Evolutionary conservation across 163 green algal species (phyloP), one percentile per base, ranked within the genome.

Genomic region (Trebouxia gelatinosa): DNA sequence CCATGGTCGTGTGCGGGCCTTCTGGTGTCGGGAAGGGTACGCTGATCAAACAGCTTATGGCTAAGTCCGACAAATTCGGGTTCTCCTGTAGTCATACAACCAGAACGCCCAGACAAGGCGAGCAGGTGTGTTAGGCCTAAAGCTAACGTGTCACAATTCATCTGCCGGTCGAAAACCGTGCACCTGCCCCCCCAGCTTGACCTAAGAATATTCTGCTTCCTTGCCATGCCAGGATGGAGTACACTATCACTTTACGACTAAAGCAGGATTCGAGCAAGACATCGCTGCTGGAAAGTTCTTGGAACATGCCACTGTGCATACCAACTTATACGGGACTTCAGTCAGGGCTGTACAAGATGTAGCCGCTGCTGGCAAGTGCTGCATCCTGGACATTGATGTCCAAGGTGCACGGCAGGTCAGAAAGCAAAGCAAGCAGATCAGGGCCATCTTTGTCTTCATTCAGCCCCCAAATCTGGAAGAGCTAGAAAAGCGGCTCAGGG

Each of bases 11-110:
- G 19, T 94, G 94, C 51, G 95, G 95, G 2, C 95, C 95, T 0
- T 96, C 89, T 3, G 95, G 95, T 16, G 95, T 99, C 19, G 95
- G 95, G 54, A 99, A 99, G 85, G 94, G 94, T 48, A 99, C 95
- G 0, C 85, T 99, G 29, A 97, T 98, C 57, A 81, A 82, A 23
- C 86, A 86, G 59, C 84, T 99, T 0, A 93, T 96, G 84, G 71
- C 86, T 19, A 81, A 81, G 13, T 86, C 90, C n/a, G 77, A 90
- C 43, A 81, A 79, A 3, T 98, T 95, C 77, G 95, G 93, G 65
- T 98, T 98, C 81, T 95, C 87, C 1, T 94, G 95, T 29, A 93
- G 84, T 51, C 95, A 99, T 82, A 99, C 95, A 21, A 99, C 95
- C 0, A 85, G 93, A 3, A 48, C 37, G 6, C 90, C 90, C 21